Conservation (phyloP, 805 yeast species). For the Hanseniaspora clermontiae region DNA sequence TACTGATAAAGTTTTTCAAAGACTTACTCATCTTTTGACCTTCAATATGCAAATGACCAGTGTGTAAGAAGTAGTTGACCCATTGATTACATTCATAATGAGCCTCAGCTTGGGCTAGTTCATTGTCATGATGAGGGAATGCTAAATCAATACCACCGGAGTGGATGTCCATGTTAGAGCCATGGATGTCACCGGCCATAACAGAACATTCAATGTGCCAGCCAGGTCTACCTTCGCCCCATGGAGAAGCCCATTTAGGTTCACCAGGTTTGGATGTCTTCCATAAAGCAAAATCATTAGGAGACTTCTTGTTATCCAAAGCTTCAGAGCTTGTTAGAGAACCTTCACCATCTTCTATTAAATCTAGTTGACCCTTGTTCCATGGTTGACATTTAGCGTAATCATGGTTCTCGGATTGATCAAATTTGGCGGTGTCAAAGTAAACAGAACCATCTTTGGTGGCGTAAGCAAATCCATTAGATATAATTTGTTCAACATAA, state of each 20-base stretch:
- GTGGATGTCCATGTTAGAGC: conserved; percentile 79
- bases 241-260: conserved; percentile 87
- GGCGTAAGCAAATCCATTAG: conserved; percentile 71
- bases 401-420: conserved; percentile 53
- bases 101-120: conserved; percentile 94
- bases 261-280: conserved; percentile 94
- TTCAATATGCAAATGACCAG: conserved; percentile 95
- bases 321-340: conserved; percentile 41
- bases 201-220: conserved; percentile 99
- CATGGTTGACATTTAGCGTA: conserved; percentile 97
- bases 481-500: conserved; percentile 62
- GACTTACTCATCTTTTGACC: conserved; percentile 98
- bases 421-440: conserved; percentile 79
- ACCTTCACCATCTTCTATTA: conserved; percentile 93
- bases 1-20: conserved; percentile 86
- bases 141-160: conserved; percentile 96
- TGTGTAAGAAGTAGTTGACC: conserved; percentile 93
- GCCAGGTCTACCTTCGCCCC: conserved; percentile 98
- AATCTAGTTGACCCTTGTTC: conserved; percentile 79
- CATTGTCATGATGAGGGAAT: conserved; percentile 98
- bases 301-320: conserved; percentile 47
- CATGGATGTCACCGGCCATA: conserved; percentile 87
- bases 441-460: conserved; percentile 89
- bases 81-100: conserved; percentile 80
- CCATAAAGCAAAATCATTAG: conserved; percentile 93